Evolutionary conservation across 164 flowering plant genomes (phyloP), one percentile per base, ranked within the genome.

Genomic region (Berberis thunbergii): DNA sequence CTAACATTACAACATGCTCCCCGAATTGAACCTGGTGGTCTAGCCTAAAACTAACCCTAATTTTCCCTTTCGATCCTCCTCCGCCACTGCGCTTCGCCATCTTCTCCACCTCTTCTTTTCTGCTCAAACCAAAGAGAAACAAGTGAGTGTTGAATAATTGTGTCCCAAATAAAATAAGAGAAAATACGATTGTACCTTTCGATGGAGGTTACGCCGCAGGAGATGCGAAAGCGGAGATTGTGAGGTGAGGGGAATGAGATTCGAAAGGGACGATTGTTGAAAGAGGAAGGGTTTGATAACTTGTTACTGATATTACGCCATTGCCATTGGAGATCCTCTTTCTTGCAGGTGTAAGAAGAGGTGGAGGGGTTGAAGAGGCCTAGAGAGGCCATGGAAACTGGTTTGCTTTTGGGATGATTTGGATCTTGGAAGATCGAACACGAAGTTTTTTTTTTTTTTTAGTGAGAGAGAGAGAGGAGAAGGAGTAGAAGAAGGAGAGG

Each of bases 11-110:
- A 26, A 90, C 83, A 55, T 69, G 73, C 73, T 90, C 96, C 0
- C 98, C 97, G 61, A 84, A 93, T 55, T 77, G 2, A 62, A 93
- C 98, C 63, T 86, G 98, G 66, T 93, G 97, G 66, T 82, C 75
- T 52, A 93, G 60, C 50, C 78, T 57, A 10, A 92, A 4, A 26
- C 53, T 77, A 8, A 92, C 58, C 59, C 13, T 59, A 59, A 85
- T 86, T 66, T 76, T 85, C 64, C 76, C 84, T 26, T 26, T 0
- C 26, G 26, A 26, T 0, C 26, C 26, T 26, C 75, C 67, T 6
- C 26, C 26, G 0, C 26, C 26, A 0, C 26, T 0, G 26, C 45
- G 57, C 53, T 54, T 75, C 13, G 49, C 68, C 61, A 45, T 62
- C 41, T 1, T 40, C 8, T 40, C 65, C 68, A 61, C 74, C 57